Conservation (phyloP, 1,284 basidiomycete species). For the Tetrapyrgos nigripes region DNA sequence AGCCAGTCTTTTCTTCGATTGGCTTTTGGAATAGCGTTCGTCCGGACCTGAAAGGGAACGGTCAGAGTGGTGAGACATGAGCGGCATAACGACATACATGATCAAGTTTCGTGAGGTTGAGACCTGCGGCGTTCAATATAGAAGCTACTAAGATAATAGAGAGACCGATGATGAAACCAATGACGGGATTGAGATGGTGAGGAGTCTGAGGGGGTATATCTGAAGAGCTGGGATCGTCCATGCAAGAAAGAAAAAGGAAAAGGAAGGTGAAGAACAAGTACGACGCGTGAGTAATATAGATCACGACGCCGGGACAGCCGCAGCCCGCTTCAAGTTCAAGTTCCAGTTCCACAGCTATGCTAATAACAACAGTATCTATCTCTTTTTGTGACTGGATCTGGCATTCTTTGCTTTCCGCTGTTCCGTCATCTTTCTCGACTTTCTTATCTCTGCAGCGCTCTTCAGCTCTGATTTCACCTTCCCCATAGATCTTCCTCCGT, state of each 20-base stretch:
- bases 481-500: conserved; percentile 63
- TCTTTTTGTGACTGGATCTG: conserved; percentile 61
- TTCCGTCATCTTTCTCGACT: conserved; percentile 66
- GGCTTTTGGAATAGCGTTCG: conserved; percentile 72
- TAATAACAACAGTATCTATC: conserved; percentile 39
- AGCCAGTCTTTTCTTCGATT: conserved; percentile 73
- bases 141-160: conserved; percentile 80
- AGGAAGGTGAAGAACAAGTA: too few relatives aligned
- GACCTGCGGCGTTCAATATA: conserved; percentile 83
- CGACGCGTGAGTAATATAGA: too few relatives aligned
- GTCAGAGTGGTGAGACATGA: conserved; percentile 3
- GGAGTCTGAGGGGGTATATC: conserved; percentile 25
- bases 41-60: conserved; percentile 58
- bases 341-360: too few relatives aligned
- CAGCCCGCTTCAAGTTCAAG: too few relatives aligned
- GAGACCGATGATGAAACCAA: conserved; percentile 83
- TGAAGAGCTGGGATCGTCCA: conserved; percentile 14
- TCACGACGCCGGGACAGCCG: too few relatives aligned
- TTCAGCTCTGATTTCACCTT: conserved; percentile 83
- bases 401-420: conserved; percentile 79
- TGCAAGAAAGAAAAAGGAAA: conserved; percentile 9
- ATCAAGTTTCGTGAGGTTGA: conserved; percentile 86
- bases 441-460: conserved; percentile 85
- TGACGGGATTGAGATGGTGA: conserved; percentile 62
- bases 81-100: conserved; percentile 57